phyloP scores from a whole-genome alignment of 1,139 yeast genomes.

The Debaryomyces sp. region DNA sequence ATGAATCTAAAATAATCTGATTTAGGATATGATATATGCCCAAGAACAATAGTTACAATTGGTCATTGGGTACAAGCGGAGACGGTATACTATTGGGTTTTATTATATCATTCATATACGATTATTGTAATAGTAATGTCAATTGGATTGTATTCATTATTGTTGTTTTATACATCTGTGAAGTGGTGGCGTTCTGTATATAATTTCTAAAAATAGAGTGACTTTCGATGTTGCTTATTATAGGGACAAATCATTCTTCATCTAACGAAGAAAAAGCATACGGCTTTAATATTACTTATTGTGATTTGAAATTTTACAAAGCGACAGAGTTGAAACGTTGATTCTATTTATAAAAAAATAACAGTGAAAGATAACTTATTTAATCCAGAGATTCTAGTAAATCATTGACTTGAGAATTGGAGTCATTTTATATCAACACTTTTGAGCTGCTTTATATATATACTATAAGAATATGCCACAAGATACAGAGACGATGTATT shows the following conservation, averaged over 20 bases:
- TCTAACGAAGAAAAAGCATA: neutral
- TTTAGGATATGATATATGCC: neutral
- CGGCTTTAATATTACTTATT: neutral
- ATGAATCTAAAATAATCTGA: neutral
- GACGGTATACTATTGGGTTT: neutral
- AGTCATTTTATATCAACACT: neutral
- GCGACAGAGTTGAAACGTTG: neutral
- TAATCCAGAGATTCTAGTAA: neutral
- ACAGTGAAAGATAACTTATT: neutral
- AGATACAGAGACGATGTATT: conserved; percentile 15
- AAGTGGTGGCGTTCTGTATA: conserved; percentile 1
- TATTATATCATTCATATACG: neutral
- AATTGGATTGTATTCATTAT: neutral
- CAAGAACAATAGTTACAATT: neutral
- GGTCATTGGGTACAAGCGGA: neutral
- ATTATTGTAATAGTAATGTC: neutral
- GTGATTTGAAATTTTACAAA: neutral
- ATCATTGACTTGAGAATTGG: neutral
- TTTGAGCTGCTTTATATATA: neutral
- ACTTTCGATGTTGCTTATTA: conserved; percentile 1
- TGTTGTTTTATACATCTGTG: neutral
- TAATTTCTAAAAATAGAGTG: conserved; percentile 2
- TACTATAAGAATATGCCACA: conserved; percentile 2
- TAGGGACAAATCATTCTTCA: neutral
- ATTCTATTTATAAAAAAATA: neutral